Evolutionary conservation across 2,329 filamentous ascomycete genomes (phyloP).

Genomic region (Xylariaceae sp.): DNA sequence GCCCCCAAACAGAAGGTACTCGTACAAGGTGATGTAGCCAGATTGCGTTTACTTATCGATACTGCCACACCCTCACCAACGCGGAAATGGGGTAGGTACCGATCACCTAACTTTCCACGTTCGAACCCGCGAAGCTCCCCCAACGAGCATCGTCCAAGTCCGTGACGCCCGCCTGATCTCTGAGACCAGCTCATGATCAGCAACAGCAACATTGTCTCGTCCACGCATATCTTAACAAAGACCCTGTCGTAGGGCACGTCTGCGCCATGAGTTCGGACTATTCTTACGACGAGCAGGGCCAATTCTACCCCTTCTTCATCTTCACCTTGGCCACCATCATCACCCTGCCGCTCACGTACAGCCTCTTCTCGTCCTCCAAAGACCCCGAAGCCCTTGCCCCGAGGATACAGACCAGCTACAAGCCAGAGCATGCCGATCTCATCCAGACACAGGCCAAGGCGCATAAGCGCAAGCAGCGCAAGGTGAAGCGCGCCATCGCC

Average conservation of each 20-base stretch:
- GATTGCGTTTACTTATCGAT: not conserved
- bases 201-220: conserved; percentile 5
- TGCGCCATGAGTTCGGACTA: conserved; percentile 84
- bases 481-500: conserved; percentile 75
- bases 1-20: not conserved
- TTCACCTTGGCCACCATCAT: conserved; percentile 82
- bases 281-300: conserved; percentile 95
- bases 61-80: not conserved
- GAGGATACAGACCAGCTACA: conserved; percentile 75
- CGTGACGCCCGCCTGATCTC: conserved; percentile 12
- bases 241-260: conserved; percentile 30
- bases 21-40: not conserved
- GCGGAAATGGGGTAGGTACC: conserved; percentile 10
- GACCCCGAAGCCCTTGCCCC: conserved; percentile 75
- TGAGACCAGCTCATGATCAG: conserved; percentile 11
- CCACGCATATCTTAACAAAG: conserved; percentile 18
- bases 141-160: not conserved
- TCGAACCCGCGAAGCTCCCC: not conserved
- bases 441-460: conserved; percentile 77
- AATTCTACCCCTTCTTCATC: conserved; percentile 99
- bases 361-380: conserved; percentile 71
- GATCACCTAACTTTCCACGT: not conserved
- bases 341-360: conserved; percentile 86
- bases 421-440: conserved; percentile 74
- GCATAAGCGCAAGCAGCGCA: conserved; percentile 84